Evolutionary conservation across 1,284 basidiomycete species (phyloP).

Genomic region (Ganoderma meredithae): DNA sequence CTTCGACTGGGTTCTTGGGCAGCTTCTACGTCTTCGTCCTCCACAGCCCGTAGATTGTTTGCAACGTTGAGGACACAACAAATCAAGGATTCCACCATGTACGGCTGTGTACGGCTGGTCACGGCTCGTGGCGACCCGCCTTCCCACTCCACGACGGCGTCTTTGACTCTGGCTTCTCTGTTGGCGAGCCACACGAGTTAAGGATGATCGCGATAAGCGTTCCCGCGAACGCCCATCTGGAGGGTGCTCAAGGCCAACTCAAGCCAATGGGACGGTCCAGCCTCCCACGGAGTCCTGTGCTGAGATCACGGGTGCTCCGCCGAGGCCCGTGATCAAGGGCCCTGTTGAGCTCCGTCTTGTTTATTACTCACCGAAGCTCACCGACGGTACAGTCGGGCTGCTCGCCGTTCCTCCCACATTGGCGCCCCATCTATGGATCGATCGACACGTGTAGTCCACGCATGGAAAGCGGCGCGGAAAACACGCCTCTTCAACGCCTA

Average conservation of each 20-base stretch:
- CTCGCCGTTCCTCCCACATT: conserved; percentile 16
- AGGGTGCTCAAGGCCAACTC: not conserved
- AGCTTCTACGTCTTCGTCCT: not conserved
- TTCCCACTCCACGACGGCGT: not conserved
- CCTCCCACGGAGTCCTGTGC: conserved; percentile 4
- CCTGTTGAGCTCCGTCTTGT: not conserved
- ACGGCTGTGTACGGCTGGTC: not conserved
- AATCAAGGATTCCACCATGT: not conserved
- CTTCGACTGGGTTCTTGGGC: no score
- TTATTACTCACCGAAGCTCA: conserved; percentile 15
- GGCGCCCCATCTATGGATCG: conserved; percentile 26
- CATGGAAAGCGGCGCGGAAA: conserved; percentile 26
- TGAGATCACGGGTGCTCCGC: conserved; percentile 7
- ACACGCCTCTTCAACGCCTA: conserved; percentile 37
- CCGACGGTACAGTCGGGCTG: conserved; percentile 11
- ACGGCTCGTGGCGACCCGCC: not conserved
- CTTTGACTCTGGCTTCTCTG: not conserved
- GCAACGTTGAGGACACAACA: not conserved
- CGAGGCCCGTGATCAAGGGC: conserved; percentile 9
- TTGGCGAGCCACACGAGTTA: not conserved
- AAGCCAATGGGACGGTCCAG: conserved; percentile 4
- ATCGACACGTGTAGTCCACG: conserved; percentile 37
- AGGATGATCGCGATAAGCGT: conserved; percentile 8
- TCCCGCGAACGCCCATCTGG: conserved; percentile 7
- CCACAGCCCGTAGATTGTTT: not conserved